Evolutionary conservation across 176 grass and related monocot genomes (phyloP).

Genomic region (Dendrocalamus sinicus): DNA sequence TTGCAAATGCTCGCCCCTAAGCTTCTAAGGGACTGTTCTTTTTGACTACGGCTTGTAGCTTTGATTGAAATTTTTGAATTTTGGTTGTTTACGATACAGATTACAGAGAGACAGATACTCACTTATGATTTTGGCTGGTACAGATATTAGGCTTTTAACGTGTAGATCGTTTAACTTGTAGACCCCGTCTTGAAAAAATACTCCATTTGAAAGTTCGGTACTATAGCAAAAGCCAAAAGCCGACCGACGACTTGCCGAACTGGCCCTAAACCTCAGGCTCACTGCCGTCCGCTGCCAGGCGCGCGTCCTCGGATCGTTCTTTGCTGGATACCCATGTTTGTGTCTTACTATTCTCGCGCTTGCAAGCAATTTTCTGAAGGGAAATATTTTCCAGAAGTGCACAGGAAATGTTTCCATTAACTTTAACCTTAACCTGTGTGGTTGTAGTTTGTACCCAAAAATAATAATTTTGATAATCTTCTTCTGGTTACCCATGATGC

Average conservation of each 20-base stretch:
- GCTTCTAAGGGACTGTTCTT: too few relatives aligned
- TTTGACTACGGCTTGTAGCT: too few relatives aligned
- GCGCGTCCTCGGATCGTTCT: background rate
- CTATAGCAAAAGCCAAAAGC: too few relatives aligned
- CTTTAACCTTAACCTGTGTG: background rate
- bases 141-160: too few relatives aligned
- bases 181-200: too few relatives aligned
- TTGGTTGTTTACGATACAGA: too few relatives aligned
- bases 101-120: too few relatives aligned
- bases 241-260: too few relatives aligned
- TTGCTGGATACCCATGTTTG: background rate
- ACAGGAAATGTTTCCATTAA: background rate
- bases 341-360: background rate
- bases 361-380: background rate
- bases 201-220: too few relatives aligned
- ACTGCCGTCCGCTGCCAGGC: background rate
- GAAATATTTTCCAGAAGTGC: conserved; percentile 4
- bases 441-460: background rate
- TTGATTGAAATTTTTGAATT: too few relatives aligned
- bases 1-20: background rate
- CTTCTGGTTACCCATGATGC: background rate
- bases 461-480: background rate
- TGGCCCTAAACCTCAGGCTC: background rate
- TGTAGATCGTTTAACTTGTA: too few relatives aligned
- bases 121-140: too few relatives aligned